Evolutionary conservation across 495 filamentous ascomycete species (phyloP).

Genomic region (Aspergillus coremiiformis): DNA sequence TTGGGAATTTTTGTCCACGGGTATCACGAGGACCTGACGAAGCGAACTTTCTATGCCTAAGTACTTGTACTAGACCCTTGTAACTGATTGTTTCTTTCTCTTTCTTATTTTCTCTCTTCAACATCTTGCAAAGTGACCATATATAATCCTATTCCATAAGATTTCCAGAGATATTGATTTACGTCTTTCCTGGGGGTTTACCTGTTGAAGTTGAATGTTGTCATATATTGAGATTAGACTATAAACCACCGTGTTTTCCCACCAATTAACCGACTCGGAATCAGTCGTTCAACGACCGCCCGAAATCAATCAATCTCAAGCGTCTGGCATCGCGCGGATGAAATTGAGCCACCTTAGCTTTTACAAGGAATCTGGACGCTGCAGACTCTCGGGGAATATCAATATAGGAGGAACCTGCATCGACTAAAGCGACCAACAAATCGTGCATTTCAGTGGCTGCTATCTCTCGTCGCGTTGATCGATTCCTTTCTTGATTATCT

Average conservation of each 20-base stretch:
- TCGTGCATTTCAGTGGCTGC: slow-evolving; percentile 60
- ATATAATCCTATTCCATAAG: not conserved
- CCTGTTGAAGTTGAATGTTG: no score
- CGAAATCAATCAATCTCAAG: slow-evolving; percentile 78
- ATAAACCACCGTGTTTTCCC: no score
- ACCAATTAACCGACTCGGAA: no score
- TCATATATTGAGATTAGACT: no score
- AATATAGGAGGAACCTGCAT: slow-evolving; percentile 60
- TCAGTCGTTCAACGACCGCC: slow-evolving; percentile 63
- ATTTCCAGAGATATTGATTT: not conserved
- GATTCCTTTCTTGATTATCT: slow-evolving; percentile 19
- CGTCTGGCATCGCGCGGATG: slow-evolving; percentile 74
- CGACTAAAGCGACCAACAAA: slow-evolving; percentile 57
- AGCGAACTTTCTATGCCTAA: not conserved
- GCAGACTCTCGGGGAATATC: slow-evolving; percentile 68
- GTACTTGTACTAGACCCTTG: not conserved
- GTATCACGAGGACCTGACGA: not conserved
- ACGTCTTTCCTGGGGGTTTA: no score
- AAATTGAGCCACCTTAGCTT: slow-evolving; percentile 78
- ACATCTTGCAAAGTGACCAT: not conserved
- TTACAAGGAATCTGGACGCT: slow-evolving; percentile 71
- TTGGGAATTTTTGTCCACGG: not conserved
- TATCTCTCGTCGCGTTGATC: slow-evolving; percentile 52
- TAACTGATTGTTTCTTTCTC: not conserved
- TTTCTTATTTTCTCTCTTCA: no score